Base-by-base conservation (phyloP, 345 rosid genomes). In the Murraya paniculata region DNA sequence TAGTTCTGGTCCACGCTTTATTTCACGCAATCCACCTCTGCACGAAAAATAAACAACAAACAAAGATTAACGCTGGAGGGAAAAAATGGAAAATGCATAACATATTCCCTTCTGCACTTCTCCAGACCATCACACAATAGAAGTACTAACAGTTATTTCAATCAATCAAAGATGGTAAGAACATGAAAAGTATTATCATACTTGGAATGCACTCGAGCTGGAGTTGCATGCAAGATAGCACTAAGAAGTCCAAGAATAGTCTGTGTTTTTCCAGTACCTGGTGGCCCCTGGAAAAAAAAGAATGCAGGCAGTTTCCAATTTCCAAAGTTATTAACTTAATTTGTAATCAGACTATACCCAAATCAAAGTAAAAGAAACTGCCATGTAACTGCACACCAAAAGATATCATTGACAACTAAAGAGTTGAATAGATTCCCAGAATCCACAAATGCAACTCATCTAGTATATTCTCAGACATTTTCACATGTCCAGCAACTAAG, bases 231-330 rank as follows among this genome's bases (percentile, higher is more conserved):
- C 92, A 96, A 86, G 84, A 96, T 87, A 48, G 97, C 98, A 88
- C 99, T 93, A 45, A 96, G 90, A 76, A 96, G 90, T 25, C 97
- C 93, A 80, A 96, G 95, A 83, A 96, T 94, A 45, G 99, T 94
- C 88, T 96, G 97, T 66, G 98, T 96, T 84, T 96, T 96, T 76
- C 99, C 99, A 9, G 98, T 96, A 81, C 99, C 99, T 72, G 99
- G 99, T 50, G 99, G 99, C 14, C 99, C 99, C 99, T 95, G 81
- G 60, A 85, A 72, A 80, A 83, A 83, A 35, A 41, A 33, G 21
- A 68, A 72, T 27, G 73, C 30, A 50, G 77, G 80, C 71, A 83
- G 30, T 56, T 41, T 80, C 59, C 39, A 75, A 24, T 56, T 41
- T 79, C 64, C 39, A 75, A 24, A 70, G 22, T 75, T 73, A 41